Evolutionary conservation across 129 eudicot genomes (phyloP).

Genomic region (Sambucus nigra): DNA sequence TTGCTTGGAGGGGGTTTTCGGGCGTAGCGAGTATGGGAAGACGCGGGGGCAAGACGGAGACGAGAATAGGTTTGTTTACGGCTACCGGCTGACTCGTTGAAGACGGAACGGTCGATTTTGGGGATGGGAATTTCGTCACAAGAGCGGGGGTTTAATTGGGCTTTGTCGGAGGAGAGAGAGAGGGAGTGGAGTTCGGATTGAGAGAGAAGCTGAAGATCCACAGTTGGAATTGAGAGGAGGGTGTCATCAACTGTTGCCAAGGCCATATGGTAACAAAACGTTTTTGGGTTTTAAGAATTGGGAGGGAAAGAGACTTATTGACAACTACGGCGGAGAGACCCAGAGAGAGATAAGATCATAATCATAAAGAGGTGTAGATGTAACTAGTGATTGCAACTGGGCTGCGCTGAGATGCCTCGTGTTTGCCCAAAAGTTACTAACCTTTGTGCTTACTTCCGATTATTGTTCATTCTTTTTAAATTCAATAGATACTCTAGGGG

Average conservation of each 20-base stretch:
- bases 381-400: no score
- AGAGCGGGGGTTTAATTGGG: conserved; percentile 34
- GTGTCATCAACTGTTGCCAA: conserved; percentile 27
- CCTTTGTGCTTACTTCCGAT: no score
- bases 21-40: conserved; percentile 29
- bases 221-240: conserved; percentile 47
- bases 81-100: conserved; percentile 89
- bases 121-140: conserved; percentile 73
- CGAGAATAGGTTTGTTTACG: conserved; percentile 87
- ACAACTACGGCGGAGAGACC: no score
- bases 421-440: no score
- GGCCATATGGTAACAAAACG: conserved; percentile 25
- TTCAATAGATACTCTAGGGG: no score
- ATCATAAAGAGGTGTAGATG: no score
- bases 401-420: no score
- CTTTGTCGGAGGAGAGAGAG: conserved; percentile 39
- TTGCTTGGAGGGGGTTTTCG: conserved; percentile 6
- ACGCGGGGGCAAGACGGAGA: conserved; percentile 67
- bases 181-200: conserved; percentile 78
- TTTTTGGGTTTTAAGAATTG: background rate
- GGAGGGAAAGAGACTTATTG: background rate
- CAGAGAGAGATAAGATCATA: no score
- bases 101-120: conserved; percentile 74
- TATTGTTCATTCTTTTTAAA: no score
- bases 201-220: conserved; percentile 69